Evolutionary conservation across 441 rosid species (phyloP).

Genomic region (Omphalea diandra): DNA sequence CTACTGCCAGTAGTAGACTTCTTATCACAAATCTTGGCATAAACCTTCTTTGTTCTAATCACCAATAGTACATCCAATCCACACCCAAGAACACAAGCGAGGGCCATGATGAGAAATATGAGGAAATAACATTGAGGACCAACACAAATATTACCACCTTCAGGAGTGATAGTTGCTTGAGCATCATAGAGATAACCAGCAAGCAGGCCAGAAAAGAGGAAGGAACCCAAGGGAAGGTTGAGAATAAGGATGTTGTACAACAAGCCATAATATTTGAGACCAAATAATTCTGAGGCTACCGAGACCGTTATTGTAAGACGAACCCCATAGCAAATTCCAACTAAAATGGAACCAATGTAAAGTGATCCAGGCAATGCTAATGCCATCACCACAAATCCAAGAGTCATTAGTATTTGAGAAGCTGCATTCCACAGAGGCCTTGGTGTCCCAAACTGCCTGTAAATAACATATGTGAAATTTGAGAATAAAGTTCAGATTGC

Average conservation of each 20-base stretch:
- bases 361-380: constrained; percentile 64
- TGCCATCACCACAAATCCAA: constrained; percentile 62
- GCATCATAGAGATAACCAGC: constrained; percentile 67
- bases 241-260: constrained; percentile 62
- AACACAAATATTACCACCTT: constrained; percentile 55
- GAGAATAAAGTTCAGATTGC: too few relatives aligned
- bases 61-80: constrained; percentile 50
- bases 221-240: constrained; percentile 72
- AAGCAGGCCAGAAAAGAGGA: constrained; percentile 73
- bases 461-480: not conserved
- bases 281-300: constrained; percentile 68
- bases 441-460: constrained; percentile 56
- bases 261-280: constrained; percentile 65
- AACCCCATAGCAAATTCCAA: constrained; percentile 70
- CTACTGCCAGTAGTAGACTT: too few relatives aligned
- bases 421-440: constrained; percentile 79
- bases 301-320: constrained; percentile 71
- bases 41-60: constrained; percentile 46
- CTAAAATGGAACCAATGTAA: constrained; percentile 60
- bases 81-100: constrained; percentile 46
- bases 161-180: constrained; percentile 46
- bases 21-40: constrained; percentile 40
- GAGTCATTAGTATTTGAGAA: constrained; percentile 55
- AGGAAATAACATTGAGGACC: constrained; percentile 67
- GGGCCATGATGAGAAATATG: constrained; percentile 55